Base-by-base conservation (phyloP, 2,329 filamentous ascomycete genomes). In the Hawksworthiomyces lignivorus region DNA sequence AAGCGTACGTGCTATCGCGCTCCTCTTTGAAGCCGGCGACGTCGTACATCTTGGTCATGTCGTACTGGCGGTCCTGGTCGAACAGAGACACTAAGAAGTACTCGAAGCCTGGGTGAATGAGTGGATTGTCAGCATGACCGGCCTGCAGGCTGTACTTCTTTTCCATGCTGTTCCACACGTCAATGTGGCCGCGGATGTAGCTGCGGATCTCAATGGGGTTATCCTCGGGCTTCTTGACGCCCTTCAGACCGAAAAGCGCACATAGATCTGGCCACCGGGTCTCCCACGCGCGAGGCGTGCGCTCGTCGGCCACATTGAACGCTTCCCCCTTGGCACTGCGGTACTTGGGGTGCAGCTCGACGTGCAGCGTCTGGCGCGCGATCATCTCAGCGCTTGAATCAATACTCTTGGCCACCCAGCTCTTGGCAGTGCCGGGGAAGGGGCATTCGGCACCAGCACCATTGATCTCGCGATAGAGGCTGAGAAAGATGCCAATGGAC, bases 61-160 rank as follows among this genome's bases (percentile, higher is more conserved):
- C 64, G 46, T 62, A 63, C 31, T 68, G 62, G 14, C 66, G 55
- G 47, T 69, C 65, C 42, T 64, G 66, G 47, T 68, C 62, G 45
- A 68, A 67, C 39, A 59, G 54, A 9, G 60, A 61, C 45, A 70
- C 55, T 39, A 69, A 53, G 36, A 65, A 63, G 44, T 64, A 59
- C 49, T 68, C 64, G 34, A 65, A 67, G 0, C 60, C 61, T 14
- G 56, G 54, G 20, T 62, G 53, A 10, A 56, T 59, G 41, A 52
- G 54, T 6, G 59, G 54, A 32, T 56, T 60, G 41, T 65, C 59
- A 20, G 62, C 61, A 38, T 61, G 56, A 2, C 64, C 62, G 7
- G 52, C 55, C 40, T 61, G 56, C 31, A 70, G 52, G 3, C 46
- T 56, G 50, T 68, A 58, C 28, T 56, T 60, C 39, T 36, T 47